phyloP scores from a whole-genome alignment of 306 rosid genomes.

The Mimosa bimucronata region DNA sequence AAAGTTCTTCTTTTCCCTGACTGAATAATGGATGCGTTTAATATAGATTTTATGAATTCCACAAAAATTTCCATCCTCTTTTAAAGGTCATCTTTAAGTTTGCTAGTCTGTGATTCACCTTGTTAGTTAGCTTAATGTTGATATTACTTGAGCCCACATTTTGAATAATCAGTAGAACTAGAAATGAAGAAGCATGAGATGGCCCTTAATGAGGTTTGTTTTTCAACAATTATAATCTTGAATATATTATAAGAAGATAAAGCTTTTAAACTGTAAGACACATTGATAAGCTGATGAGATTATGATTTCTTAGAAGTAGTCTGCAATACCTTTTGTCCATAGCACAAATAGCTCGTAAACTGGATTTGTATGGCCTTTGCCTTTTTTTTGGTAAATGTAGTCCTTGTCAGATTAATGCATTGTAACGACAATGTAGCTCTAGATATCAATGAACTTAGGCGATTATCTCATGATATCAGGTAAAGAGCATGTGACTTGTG shows the following conservation, averaged over 20 bases:
- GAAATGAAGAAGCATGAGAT: neutral
- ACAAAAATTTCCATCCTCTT: too few species aligned
- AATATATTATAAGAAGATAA: neutral
- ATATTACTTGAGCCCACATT: too few species aligned
- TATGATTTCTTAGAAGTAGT: constrained; percentile 1
- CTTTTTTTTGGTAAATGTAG: neutral
- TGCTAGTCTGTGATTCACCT: too few species aligned
- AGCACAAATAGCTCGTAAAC: too few species aligned
- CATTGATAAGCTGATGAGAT: constrained; percentile 4
- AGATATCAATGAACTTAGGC: neutral
- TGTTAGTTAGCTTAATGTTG: too few species aligned
- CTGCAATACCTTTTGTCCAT: neutral
- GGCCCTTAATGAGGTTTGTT: neutral
- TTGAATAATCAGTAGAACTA: too few species aligned
- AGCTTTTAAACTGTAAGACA: neutral
- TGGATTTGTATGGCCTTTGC: neutral
- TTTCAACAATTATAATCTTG: neutral
- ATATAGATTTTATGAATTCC: too few species aligned
- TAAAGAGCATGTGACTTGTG: neutral
- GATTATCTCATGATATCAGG: constrained; percentile 1
- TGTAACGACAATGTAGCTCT: neutral
- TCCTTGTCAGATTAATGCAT: neutral
- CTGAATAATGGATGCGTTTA: too few species aligned
- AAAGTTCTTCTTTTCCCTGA: too few species aligned
- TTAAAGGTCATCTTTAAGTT: too few species aligned